Evolutionary conservation across 192 early-diverging fungal genomes (phyloP), one percentile per base, ranked within the genome.

Genomic region (Entomortierella beljakovae): DNA sequence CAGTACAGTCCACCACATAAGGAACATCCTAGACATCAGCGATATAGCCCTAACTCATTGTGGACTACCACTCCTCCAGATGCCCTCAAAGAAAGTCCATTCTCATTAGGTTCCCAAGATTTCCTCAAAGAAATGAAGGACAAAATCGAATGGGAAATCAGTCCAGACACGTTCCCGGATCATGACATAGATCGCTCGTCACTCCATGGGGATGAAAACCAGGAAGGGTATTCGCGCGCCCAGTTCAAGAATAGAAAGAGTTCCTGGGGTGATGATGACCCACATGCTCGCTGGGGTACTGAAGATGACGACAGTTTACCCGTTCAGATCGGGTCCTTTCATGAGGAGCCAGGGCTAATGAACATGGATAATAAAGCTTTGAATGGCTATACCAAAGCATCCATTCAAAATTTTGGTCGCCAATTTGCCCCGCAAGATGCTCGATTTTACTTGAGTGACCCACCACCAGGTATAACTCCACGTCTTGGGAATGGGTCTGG

Each of bases 41-140:
- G 64, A 8, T 77, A 69, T 20, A 77, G 61, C 60, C 74, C 74
- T 0, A 57, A 46, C 16, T 62, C 61, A 5, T 46, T 68, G 20
- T 77, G 74, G 74, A 77, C 74, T 5, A 77, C 66, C 5, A 69
- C 74, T 28, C 74, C 74, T 18, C 74, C 74, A 15, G 74, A 77
- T 42, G 48, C 25, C 18, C 16, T 26, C 1, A 34, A 31, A 1
- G 49, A 48, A 11, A 25, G 13, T 28, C 54, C 49, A n/a, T 25
- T 22, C 49, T 29, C 40, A 32, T 29, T 55, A 29, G 52, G 15
- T 31, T 29, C 63, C 32, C 34, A 64, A 6, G 58, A 57, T 46
- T 29, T 67, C 23, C 34, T 32, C n/a, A 33, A 73, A 13, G 71
- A 73, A 8, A 37, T 59, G 31, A 68, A 64, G 49, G 74, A 77